Base-by-base conservation (phyloP, 192 early-diverging fungal species). In the Entomortierella chlamydospora region DNA sequence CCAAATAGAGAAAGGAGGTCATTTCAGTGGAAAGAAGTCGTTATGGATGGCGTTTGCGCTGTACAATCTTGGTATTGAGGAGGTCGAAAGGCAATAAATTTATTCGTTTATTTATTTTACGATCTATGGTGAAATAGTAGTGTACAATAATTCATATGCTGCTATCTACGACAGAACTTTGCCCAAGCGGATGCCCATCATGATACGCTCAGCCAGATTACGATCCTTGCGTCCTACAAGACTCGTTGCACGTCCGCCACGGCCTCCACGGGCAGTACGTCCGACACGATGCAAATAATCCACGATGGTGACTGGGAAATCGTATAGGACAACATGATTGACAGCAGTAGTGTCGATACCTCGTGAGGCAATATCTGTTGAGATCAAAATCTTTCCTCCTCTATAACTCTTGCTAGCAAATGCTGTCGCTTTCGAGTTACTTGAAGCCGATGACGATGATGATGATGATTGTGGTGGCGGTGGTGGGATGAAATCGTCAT, bases 281-380 rank as follows among this genome's bases (percentile, higher is more conserved):
- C 97, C 97, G 2, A 94, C 87, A 22, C 97, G 90, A 76, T 99
- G 97, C 58, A 99, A 64, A 76, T 97, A 98, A 82, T 98, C 95
- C 25, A 97, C 92, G 0, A 92, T 90, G 0, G 93, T 95, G 6
- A 91, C 90, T 0, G 97, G 97, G 73, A 98, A 96, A 52, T 98
- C 95, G 67, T 93, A 96, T 51, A 96, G 67, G 7, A 98, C 83
- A 13, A 98, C 95, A 81, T 97, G 97, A 29, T 92, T 86, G 7
- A 96, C 95, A 56, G 90, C 89, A 28, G 90, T 91, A 22, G 95
- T 96, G 62, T 98, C 97, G 31, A 98, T 81, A 0, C 97, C 97
- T 33, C 97, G 87, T 7, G 94, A 95, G 2, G 93, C 95, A 65
- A 97, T 88, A 72, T 98, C 97, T 1, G 97, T 98, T 60, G 94